Conservation (phyloP, 805 yeast species). For the Saccharomycopsis sp. region DNA sequence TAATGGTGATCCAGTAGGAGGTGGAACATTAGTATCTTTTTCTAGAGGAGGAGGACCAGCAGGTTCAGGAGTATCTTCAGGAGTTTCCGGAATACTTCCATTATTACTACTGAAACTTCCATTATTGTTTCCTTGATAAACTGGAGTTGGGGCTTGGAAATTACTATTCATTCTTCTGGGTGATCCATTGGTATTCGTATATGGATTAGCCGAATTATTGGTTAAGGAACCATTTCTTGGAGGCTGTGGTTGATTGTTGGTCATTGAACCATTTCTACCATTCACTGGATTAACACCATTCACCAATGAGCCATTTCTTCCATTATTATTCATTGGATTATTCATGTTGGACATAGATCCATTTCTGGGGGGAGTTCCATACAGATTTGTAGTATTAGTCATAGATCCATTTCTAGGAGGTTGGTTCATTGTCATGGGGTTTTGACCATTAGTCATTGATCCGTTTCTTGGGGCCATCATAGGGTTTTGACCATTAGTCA, state of each 20-base stretch:
- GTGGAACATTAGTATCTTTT: not conserved
- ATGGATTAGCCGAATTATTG: not conserved
- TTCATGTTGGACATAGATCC: constrained; percentile 10
- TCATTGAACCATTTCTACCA: constrained; percentile 5
- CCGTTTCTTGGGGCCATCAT: constrained; percentile 5
- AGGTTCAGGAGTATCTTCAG: no score
- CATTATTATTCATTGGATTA: constrained; percentile 6
- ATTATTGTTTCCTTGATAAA: no score
- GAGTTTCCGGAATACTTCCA: no score
- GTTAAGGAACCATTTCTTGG: not conserved
- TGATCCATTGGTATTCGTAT: no score
- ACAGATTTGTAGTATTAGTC: constrained; percentile 14
- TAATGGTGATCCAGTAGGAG: not conserved
- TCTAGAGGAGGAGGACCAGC: not conserved
- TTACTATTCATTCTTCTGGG: no score
- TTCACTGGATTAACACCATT: constrained; percentile 12
- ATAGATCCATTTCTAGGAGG: constrained; percentile 8
- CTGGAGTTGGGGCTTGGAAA: no score
- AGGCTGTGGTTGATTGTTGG: not conserved
- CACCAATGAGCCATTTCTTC: constrained; percentile 5
- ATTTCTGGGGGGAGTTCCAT: constrained; percentile 7
- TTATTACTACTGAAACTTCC: not conserved
- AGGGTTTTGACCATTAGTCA: constrained; percentile 10
- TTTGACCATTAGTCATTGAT: constrained; percentile 6
- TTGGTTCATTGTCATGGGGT: no score